phyloP scores from a whole-genome alignment of 371 early-diverging fungal species.

The Encephalitozoon intestinalis region DNA sequence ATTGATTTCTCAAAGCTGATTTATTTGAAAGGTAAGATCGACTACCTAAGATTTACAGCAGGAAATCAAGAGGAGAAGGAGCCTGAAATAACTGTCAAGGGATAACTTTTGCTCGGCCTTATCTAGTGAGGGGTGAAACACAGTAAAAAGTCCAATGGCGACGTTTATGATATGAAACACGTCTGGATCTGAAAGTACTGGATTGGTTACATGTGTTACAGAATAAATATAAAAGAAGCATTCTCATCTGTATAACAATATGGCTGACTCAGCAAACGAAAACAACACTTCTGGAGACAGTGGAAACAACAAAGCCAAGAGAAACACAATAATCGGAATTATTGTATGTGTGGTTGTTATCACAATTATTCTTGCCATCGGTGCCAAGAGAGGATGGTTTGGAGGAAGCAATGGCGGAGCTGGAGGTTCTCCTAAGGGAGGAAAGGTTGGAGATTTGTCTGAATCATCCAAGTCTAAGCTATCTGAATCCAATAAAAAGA shows the following conservation, averaged over 20 bases:
- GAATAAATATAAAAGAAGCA: slow-evolving; percentile 5
- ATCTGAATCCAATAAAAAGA: not conserved
- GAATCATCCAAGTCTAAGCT: too few species aligned
- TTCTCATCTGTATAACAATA: not conserved
- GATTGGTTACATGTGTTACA: not conserved
- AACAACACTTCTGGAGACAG: not conserved
- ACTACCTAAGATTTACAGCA: slow-evolving; percentile 27
- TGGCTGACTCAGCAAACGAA: not conserved
- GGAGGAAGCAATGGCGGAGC: not conserved
- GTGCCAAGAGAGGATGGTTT: not conserved
- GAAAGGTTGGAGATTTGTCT: not conserved
- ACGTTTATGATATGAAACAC: not conserved
- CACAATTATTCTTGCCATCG: not conserved
- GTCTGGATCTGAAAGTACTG: not conserved
- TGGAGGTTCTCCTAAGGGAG: not conserved
- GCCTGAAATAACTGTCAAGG: not conserved
- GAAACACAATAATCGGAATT: not conserved
- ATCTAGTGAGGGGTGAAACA: not conserved
- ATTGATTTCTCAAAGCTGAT: slow-evolving; percentile 43
- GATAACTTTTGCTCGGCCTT: not conserved
- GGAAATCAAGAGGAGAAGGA: not conserved
- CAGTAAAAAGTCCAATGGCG: not conserved
- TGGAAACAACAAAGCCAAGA: not conserved
- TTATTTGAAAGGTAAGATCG: slow-evolving; percentile 50
- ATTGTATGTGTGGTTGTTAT: not conserved